Evolutionary conservation across 2,329 filamentous ascomycete species (phyloP).

Genomic region (Verticillium tricorpus): DNA sequence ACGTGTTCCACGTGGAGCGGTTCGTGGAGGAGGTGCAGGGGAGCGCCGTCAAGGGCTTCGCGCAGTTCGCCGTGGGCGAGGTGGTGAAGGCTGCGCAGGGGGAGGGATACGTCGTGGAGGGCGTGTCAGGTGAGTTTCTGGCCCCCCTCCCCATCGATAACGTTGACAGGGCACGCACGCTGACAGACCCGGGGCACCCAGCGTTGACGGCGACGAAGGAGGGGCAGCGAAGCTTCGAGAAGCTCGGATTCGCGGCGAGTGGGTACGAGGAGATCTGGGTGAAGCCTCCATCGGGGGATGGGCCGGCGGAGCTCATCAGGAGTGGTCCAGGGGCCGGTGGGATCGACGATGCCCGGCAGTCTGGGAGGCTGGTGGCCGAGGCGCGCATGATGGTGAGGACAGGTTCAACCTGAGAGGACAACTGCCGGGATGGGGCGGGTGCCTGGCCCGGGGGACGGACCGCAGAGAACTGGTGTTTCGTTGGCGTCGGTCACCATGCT

Average conservation of each 20-base stretch:
- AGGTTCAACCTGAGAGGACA: neutral
- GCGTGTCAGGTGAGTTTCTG: neutral
- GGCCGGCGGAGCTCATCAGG: conserved; percentile 2
- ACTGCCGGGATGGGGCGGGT: neutral
- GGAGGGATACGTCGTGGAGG: neutral
- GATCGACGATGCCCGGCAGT: neutral
- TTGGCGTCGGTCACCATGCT: no score
- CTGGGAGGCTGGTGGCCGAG: neutral
- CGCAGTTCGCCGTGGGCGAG: conserved; percentile 16
- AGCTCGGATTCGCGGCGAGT: conserved; percentile 20
- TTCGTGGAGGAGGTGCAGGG: conserved; percentile 9
- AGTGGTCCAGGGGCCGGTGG: neutral
- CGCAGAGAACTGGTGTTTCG: neutral
- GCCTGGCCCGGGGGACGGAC: neutral
- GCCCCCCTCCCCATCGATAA: neutral
- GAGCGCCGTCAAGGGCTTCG: conserved; percentile 14
- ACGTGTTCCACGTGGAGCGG: conserved; percentile 30
- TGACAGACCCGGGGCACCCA: conserved; percentile 2
- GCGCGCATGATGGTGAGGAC: conserved; percentile 2
- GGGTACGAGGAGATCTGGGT: conserved; percentile 24
- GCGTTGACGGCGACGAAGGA: conserved; percentile 24
- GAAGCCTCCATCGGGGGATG: neutral
- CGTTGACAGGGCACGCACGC: neutral
- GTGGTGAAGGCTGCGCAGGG: conserved; percentile 9
- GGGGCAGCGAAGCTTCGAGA: conserved; percentile 20